Percentiles rank a stretch among this genome's conserved stretches.
Conservation (phyloP, 1,139 yeast species). For the Yamadazyma diospyri region DNA sequence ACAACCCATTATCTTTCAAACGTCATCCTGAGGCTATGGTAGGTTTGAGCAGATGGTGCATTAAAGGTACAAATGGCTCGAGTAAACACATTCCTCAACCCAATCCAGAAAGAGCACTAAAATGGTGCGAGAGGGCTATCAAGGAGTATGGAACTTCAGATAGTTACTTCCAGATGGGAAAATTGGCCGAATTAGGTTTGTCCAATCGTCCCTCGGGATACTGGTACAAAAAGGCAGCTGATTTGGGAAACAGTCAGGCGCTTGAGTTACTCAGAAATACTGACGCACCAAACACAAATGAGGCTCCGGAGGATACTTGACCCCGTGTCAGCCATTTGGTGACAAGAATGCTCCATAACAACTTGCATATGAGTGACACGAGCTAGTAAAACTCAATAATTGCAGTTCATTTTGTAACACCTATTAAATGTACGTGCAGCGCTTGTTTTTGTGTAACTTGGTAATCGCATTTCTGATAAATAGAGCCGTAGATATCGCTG, state of each 20-base stretch:
- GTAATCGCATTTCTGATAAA: too few species aligned
- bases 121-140: constrained; percentile 88
- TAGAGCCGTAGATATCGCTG: constrained; percentile 1
- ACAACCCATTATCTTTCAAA: constrained; percentile 42
- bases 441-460: too few species aligned
- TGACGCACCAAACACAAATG: constrained; percentile 4
- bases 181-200: constrained; percentile 75
- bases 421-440: too few species aligned
- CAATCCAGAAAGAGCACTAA: constrained; percentile 72
- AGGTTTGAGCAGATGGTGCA: constrained; percentile 89
- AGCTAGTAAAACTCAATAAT: too few species aligned
- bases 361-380: too few species aligned
- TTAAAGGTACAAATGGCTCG: constrained; percentile 70
- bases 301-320: too few species aligned
- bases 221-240: constrained; percentile 25
- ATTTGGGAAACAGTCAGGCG: constrained; percentile 21
- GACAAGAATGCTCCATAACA: too few species aligned
- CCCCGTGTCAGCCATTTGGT: too few species aligned
- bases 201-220: constrained; percentile 44
- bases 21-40: constrained; percentile 87
- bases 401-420: too few species aligned
- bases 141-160: constrained; percentile 69
- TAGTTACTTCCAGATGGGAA: constrained; percentile 83
- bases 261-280: constrained; percentile 12
- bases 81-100: constrained; percentile 54